Conservation (phyloP, 176 grass and related monocot species). For the Triticum urartu region DNA sequence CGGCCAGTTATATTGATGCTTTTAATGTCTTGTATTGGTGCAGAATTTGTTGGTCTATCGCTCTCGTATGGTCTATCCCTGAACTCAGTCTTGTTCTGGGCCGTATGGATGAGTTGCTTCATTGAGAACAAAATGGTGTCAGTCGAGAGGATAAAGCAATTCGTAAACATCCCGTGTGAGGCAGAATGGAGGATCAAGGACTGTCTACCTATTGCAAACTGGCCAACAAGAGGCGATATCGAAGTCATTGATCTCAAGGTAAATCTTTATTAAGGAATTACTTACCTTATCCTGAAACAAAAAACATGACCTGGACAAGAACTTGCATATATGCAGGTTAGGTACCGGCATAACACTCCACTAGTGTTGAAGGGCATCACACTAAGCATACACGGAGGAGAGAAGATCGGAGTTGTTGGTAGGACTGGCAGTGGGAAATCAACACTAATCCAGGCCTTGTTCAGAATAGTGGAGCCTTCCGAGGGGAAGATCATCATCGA, state of each 20-base stretch:
- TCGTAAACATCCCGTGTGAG: constrained; percentile 85
- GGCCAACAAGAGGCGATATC: constrained; percentile 81
- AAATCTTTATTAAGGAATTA: neutral
- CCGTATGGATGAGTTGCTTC: constrained; percentile 87
- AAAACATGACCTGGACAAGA: constrained; percentile 7
- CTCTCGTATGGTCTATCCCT: constrained; percentile 96
- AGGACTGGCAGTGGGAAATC: constrained; percentile 97
- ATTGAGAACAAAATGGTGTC: constrained; percentile 97
- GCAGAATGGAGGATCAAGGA: constrained; percentile 76
- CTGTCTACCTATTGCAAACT: constrained; percentile 61
- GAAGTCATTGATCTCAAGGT: constrained; percentile 83
- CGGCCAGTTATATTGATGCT: no score
- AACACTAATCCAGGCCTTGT: constrained; percentile 92
- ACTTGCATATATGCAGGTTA: constrained; percentile 46
- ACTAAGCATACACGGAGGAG: constrained; percentile 65
- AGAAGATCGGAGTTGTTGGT: constrained; percentile 92
- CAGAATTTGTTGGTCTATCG: constrained; percentile 91
- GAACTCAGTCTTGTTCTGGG: constrained; percentile 73
- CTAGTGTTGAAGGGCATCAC: constrained; percentile 94
- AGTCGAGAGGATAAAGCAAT: constrained; percentile 96
- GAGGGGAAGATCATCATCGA: constrained; percentile 82
- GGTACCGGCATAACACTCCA: constrained; percentile 80
- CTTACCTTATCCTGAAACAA: constrained; percentile 8
- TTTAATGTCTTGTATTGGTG: no score
- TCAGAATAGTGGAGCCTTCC: constrained; percentile 92